phyloP scores from a whole-genome alignment of 177 flowering plant species.

The Vitis hybrid region DNA sequence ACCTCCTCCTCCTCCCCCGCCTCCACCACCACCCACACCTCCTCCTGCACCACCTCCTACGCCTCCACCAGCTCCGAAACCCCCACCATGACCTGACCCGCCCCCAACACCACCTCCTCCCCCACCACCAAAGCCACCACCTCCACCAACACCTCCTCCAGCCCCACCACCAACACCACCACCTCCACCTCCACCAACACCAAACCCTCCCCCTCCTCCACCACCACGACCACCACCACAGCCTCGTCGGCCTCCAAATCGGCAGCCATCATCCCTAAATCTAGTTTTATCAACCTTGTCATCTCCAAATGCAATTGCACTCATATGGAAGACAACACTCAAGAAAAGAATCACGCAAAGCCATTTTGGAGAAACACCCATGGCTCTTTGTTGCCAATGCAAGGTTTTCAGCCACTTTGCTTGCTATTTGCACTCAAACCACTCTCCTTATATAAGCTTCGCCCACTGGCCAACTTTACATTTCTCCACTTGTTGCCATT shows the following conservation, averaged over 20 bases:
- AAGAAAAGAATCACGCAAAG: slow-evolving; percentile 17
- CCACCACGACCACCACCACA: slow-evolving; percentile 21
- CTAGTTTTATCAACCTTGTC: slow-evolving; percentile 20
- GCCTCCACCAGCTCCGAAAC: neutral
- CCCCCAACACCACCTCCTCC: slow-evolving; percentile 5
- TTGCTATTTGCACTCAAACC: neutral
- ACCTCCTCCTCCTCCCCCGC: neutral
- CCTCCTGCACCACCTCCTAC: neutral
- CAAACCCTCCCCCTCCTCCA: neutral
- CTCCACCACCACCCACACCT: neutral
- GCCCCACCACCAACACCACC: neutral
- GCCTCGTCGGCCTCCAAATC: slow-evolving; percentile 17
- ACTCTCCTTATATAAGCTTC: slow-evolving; percentile 15
- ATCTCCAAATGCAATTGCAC: slow-evolving; percentile 30
- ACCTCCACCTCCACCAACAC: neutral
- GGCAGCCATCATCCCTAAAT: slow-evolving; percentile 23
- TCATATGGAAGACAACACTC: slow-evolving; percentile 28
- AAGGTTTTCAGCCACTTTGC: neutral
- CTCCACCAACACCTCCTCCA: neutral
- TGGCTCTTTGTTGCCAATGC: neutral
- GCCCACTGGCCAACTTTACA: slow-evolving; percentile 4
- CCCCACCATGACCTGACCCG: neutral
- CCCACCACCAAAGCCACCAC: neutral
- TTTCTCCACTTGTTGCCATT: slow-evolving; percentile 7
- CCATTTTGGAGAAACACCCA: slow-evolving; percentile 29